A percentile compares a stretch with the other conserved stretches of the same genome.
Evolutionary conservation across 495 filamentous ascomycete genomes (phyloP).

Genomic region (Bacidia rubella): DNA sequence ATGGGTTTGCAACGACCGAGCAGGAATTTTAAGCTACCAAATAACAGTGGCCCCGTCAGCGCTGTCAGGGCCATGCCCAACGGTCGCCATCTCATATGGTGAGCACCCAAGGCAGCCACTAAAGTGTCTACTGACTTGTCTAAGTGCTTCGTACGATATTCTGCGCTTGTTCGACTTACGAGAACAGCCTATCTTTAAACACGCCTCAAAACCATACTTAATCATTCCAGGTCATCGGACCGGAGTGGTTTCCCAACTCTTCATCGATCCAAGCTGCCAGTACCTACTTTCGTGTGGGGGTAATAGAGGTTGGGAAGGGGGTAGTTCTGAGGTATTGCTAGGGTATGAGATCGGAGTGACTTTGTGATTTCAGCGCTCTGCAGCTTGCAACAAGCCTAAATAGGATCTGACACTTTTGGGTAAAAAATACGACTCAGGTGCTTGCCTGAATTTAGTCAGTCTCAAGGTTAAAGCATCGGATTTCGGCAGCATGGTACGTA

Average conservation of each 20-base stretch:
- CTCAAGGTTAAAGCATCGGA: too few species aligned
- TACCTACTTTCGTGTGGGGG: conserved; percentile 87
- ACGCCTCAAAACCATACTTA: conserved; percentile 78
- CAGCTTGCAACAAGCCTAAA: too few species aligned
- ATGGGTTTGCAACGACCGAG: conserved; percentile 62
- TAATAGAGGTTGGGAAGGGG: conserved; percentile 93
- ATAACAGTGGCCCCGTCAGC: conserved; percentile 77
- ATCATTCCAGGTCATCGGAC: conserved; percentile 91
- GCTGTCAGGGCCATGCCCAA: conserved; percentile 85
- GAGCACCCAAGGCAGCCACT: conserved; percentile 18
- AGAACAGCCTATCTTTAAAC: conserved; percentile 48
- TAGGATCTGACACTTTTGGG: too few species aligned
- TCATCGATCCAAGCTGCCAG: conserved; percentile 73
- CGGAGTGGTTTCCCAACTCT: conserved; percentile 72
- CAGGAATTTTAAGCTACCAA: conserved; percentile 79
- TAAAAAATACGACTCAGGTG: too few species aligned
- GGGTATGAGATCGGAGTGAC: conserved; percentile 78
- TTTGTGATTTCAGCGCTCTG: conserved; percentile 4
- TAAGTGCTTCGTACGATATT: conserved; percentile 83
- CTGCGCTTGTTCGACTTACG: conserved; percentile 81
- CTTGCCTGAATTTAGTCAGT: too few species aligned
- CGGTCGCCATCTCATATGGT: conserved; percentile 83
- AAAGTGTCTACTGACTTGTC: neutral
- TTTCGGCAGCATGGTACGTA: too few species aligned
- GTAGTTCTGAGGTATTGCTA: conserved; percentile 74